Base-by-base conservation (phyloP, 345 rosid genomes). In the Kandelia obovata region DNA sequence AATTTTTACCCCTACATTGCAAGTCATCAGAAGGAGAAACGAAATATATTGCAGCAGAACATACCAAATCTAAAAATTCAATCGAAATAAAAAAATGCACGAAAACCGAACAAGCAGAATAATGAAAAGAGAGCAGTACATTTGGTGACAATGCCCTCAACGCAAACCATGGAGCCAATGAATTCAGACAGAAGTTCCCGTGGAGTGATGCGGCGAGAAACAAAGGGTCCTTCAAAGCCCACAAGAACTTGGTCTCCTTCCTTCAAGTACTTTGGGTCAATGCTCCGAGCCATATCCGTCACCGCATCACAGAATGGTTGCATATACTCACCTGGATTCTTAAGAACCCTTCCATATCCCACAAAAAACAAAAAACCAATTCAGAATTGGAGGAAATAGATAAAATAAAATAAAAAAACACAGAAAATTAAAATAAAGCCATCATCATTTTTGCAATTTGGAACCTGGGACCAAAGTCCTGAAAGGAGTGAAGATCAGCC, bases 171-270 rank as follows among this genome's bases (percentile, higher is more conserved):
- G 59, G 99, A 92, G 66, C 99, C 99, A 66, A 95, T 92, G 78
- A 82, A 95, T 67, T 85, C 90, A 2, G 98, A 92, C 58, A 95
- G 96, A 78, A 95, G 99, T 10, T 86, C 99, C 76, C 98, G 85
- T 7, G 99, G 99, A 0, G 98, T 88, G 69, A 95, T 91, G 10
- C 91, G 83, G 0, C 98, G 97, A 68, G 99, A 95, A 39, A 95
- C 98, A 73, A 95, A 95, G 63, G 91, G 93, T 11, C 99, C 99
- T 76, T 92, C 96, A 73, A 95, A 90, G 30, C 99, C 99, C 62
- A 95, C 92, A 56, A 81, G 88, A 71, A 95, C 80, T 60, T 72
- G 80, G 58, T 95, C 97, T 67, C 88, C 99, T 84, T 95, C 97
- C 78, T 90, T 90, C 74, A 95, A 79, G 73, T 82, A 89, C 75